Evolutionary conservation across 176 grass and related monocot species (phyloP).

Genomic region (Zoysia pacifica): DNA sequence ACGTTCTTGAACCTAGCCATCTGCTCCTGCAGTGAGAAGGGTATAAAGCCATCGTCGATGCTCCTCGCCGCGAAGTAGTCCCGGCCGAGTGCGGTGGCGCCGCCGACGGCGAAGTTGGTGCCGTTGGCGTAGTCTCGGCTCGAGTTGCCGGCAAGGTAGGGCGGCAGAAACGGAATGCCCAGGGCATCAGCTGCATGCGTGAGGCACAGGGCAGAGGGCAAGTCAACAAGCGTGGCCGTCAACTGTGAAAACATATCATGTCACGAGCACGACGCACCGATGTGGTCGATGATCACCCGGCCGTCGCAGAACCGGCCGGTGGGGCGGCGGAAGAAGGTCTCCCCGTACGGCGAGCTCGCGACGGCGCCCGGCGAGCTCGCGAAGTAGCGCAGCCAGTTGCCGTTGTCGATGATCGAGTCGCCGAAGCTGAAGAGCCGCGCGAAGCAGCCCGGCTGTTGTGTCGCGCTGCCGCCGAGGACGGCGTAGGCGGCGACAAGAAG

Average conservation of each 20-base stretch:
- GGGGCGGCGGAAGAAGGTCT: conserved; percentile 63
- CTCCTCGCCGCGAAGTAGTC: conserved; percentile 51
- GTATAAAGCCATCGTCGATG: conserved; percentile 43
- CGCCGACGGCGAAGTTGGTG: conserved; percentile 63
- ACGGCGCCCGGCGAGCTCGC: conserved; percentile 25
- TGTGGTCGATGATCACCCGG: conserved; percentile 46
- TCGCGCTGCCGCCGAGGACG: background rate
- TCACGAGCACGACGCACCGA: conserved; percentile 28
- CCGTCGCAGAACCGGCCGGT: conserved; percentile 63
- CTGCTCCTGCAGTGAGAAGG: conserved; percentile 50
- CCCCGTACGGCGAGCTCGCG: conserved; percentile 45
- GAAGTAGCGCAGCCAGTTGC: conserved; percentile 51
- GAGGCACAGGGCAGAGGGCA: no score
- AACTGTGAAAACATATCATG: no score
- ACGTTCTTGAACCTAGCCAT: conserved; percentile 47
- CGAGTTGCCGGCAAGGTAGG: conserved; percentile 59
- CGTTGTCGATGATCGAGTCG: conserved; percentile 63
- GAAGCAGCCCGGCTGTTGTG: conserved; percentile 31
- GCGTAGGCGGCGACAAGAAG: background rate
- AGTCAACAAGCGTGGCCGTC: background rate
- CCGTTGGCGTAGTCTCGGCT: conserved; percentile 47
- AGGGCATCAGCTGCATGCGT: conserved; percentile 45
- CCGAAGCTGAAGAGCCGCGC: conserved; percentile 63
- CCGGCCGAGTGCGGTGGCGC: conserved; percentile 57
- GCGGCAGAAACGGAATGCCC: conserved; percentile 46